Conservation (phyloP, 148 eudicot species). For the Rhododendron ovatum region DNA sequence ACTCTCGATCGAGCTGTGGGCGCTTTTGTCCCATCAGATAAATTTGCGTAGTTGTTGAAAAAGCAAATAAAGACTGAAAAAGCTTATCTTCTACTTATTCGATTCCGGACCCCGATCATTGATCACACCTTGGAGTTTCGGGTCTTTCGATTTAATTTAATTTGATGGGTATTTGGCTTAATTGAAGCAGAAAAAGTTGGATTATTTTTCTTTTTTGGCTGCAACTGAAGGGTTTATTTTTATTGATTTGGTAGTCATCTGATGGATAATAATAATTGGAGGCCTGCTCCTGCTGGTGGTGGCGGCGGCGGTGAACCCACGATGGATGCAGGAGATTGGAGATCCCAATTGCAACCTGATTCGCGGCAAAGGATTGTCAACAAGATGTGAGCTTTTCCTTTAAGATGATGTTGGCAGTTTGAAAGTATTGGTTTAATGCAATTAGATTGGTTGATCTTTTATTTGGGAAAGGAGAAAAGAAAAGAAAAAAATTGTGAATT, state of each 20-base stretch:
- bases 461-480: not conserved
- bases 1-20: not conserved
- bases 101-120: not conserved
- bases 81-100: not conserved
- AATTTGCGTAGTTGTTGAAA: not conserved
- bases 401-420: not conserved
- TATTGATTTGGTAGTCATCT: not conserved
- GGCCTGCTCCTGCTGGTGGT: slow-evolving; percentile 27
- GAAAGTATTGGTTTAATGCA: not conserved
- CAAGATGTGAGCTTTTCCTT: slow-evolving; percentile 42
- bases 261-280: slow-evolving; percentile 35
- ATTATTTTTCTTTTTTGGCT: not conserved
- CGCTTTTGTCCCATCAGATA: not conserved
- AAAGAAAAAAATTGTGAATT: not conserved
- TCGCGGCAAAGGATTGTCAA: slow-evolving; percentile 50
- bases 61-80: not conserved
- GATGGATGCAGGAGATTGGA: slow-evolving; percentile 57
- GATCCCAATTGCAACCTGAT: slow-evolving; percentile 43
- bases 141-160: not conserved
- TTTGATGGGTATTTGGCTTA: not conserved
- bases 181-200: not conserved
- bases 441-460: not conserved
- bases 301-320: slow-evolving; percentile 18
- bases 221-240: not conserved
- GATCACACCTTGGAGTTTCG: not conserved